A percentile compares a stretch with the other conserved stretches of the same genome.
Evolutionary conservation across 2,329 filamentous ascomycete species (phyloP).

Genomic region (Cytospora piceicola): DNA sequence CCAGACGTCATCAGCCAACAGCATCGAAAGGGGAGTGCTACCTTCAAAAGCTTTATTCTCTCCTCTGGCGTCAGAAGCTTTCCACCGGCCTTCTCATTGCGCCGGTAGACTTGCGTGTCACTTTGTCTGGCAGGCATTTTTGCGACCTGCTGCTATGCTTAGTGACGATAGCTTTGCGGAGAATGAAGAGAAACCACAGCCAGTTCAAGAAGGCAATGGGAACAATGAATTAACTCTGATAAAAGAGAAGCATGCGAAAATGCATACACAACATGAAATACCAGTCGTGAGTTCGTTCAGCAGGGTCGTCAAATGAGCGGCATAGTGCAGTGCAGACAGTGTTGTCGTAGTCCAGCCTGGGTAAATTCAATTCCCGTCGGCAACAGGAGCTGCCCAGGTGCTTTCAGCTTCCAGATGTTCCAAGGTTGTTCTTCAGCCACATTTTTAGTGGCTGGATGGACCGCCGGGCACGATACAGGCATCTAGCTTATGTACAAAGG

Average conservation of each 20-base stretch:
- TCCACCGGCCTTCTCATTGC: slow-evolving; percentile 49
- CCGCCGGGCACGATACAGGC: not conserved
- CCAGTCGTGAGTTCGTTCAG: slow-evolving; percentile 6
- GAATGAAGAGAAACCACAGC: not conserved
- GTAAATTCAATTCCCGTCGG: slow-evolving; percentile 18
- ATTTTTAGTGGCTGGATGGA: slow-evolving; percentile 12
- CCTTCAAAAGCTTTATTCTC: slow-evolving; percentile 51
- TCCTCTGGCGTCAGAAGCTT: slow-evolving; percentile 48
- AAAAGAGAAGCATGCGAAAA: slow-evolving; percentile 30
- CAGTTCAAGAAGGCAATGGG: not conserved
- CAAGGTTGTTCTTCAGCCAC: slow-evolving; percentile 15
- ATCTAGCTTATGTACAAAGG: not conserved
- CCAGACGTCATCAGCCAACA: slow-evolving; percentile 30
- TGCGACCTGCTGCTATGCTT: slow-evolving; percentile 5
- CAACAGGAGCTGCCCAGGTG: not conserved
- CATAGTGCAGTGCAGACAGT: slow-evolving; percentile 20
- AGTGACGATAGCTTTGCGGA: not conserved
- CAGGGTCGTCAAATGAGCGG: not conserved
- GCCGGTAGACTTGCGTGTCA: slow-evolving; percentile 49
- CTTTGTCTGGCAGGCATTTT: slow-evolving; percentile 44
- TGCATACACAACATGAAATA: slow-evolving; percentile 6
- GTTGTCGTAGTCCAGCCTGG: slow-evolving; percentile 10
- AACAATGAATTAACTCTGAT: not conserved
- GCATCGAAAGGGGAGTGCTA: slow-evolving; percentile 33
- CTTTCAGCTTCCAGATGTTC: not conserved